Conservation (phyloP, 805 yeast genomes). For the Wickerhamiella azymoides region DNA sequence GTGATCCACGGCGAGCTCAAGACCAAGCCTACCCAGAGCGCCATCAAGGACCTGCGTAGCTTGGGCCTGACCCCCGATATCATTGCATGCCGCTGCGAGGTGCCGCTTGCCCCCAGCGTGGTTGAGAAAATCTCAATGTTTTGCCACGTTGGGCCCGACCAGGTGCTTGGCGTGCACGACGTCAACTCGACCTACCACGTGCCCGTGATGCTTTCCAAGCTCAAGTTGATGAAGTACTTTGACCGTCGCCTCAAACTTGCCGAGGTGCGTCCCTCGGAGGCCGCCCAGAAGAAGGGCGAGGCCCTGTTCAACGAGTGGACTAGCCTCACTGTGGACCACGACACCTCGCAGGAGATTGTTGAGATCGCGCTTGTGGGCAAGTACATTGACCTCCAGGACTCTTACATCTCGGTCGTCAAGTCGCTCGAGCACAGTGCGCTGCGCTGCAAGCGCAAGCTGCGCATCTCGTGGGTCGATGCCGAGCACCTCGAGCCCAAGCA, state of each 20-base stretch:
- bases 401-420: slow-evolving; percentile 88
- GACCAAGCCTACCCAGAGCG: slow-evolving; percentile 99
- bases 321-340: slow-evolving; percentile 62
- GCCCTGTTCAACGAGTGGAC: slow-evolving; percentile 66
- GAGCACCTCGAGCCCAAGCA: slow-evolving; percentile 70
- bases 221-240: slow-evolving; percentile 65
- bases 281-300: slow-evolving; percentile 51
- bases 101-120: slow-evolving; percentile 67
- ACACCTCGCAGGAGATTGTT: slow-evolving; percentile 71
- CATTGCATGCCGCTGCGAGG: slow-evolving; percentile 95
- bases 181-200: slow-evolving; percentile 96
- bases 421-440: slow-evolving; percentile 90
- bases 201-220: slow-evolving; percentile 80
- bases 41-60: slow-evolving; percentile 90
- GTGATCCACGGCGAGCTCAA: slow-evolving; percentile 98
- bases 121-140: slow-evolving; percentile 95
- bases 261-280: slow-evolving; percentile 33
- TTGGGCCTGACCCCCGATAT: slow-evolving; percentile 90
- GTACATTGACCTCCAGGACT: slow-evolving; percentile 89
- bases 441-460: slow-evolving; percentile 71
- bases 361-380: slow-evolving; percentile 95
- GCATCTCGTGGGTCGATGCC: slow-evolving; percentile 94
- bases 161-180: slow-evolving; percentile 93
- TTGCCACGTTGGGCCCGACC: slow-evolving; percentile 97
- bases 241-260: slow-evolving; percentile 48